phyloP scores from a whole-genome alignment of 2,329 filamentous ascomycete species.

The Ceratocystiopsis sp. region DNA sequence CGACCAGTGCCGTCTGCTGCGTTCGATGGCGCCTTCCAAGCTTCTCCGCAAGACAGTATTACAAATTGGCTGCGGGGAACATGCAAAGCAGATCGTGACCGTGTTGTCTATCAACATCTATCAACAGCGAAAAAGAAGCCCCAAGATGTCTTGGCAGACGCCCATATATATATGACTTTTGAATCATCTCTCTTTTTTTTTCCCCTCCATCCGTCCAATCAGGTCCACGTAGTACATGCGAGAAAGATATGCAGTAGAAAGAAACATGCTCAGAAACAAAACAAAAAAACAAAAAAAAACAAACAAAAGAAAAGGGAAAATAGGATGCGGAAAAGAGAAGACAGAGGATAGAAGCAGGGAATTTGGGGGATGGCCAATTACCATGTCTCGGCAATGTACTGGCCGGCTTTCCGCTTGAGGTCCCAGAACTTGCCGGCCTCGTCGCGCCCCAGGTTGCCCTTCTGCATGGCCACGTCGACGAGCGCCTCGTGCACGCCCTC shows the following conservation, averaged over 20 bases:
- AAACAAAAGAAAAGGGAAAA: not conserved
- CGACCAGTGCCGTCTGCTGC: too few species aligned
- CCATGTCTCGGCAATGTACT: constrained; percentile 83
- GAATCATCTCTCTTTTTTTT: too few species aligned
- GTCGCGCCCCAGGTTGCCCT: constrained; percentile 68
- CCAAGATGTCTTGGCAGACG: not conserved
- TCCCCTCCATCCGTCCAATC: too few species aligned
- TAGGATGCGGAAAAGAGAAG: not conserved
- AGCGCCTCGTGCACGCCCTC: constrained; percentile 84
- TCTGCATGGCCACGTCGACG: constrained; percentile 79
- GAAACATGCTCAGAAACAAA: not conserved
- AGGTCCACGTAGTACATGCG: not conserved
- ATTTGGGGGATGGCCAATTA: constrained; percentile 14
- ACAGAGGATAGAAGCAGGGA: not conserved
- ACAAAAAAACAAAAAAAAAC: not conserved
- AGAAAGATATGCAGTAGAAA: not conserved
- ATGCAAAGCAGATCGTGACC: too few species aligned
- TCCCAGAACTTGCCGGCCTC: constrained; percentile 82
- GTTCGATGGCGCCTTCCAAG: too few species aligned
- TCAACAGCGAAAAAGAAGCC: not conserved
- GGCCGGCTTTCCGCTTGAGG: constrained; percentile 77
- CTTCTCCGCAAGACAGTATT: too few species aligned
- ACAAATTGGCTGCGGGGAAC: too few species aligned
- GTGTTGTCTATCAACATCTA: too few species aligned
- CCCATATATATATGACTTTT: too few species aligned